These are phyloP conservation scores for Hymenoscyphus occultus DNA, from an alignment of 2,329 filamentous ascomycete species.

Conservation along the genomic window DNA sequence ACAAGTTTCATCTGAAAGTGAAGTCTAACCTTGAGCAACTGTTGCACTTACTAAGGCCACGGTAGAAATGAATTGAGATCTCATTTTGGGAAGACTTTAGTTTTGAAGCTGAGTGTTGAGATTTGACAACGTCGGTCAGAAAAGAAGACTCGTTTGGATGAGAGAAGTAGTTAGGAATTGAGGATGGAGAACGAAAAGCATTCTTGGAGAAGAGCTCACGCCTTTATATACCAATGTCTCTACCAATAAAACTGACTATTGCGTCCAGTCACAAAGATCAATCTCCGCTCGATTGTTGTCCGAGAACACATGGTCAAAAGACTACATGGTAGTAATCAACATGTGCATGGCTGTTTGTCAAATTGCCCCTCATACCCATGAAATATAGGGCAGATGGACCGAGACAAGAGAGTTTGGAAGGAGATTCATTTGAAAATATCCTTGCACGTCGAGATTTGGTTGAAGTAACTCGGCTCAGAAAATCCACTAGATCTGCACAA, in stretches of 20 bases:
- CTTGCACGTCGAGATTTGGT: background rate
- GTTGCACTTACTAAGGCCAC: conserved; percentile 22
- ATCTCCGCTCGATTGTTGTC: background rate
- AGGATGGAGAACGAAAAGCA: conserved; percentile 8
- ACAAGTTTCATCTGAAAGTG: background rate
- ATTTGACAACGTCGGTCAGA: background rate
- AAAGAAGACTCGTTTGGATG: conserved; percentile 1
- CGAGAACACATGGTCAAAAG: background rate
- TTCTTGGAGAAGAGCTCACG: background rate
- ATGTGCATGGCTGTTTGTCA: conserved; percentile 10
- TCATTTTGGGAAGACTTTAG: conserved; percentile 25
- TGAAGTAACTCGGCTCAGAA: background rate
- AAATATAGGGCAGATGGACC: background rate
- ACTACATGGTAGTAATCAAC: conserved; percentile 16
- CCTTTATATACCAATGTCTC: background rate
- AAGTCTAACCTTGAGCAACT: conserved; percentile 17
- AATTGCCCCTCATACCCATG: background rate
- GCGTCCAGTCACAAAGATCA: background rate
- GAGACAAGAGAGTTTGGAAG: background rate
- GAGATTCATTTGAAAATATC: background rate
- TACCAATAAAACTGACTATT: background rate
- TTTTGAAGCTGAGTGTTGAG: background rate
- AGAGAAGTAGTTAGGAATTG: conserved; percentile 9
- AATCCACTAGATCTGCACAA: background rate
- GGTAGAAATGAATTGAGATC: conserved; percentile 25